Evolutionary conservation across 1,284 basidiomycete genomes (phyloP), one percentile per base, ranked within the genome.

Genomic region (Cerioporus squamosus): DNA sequence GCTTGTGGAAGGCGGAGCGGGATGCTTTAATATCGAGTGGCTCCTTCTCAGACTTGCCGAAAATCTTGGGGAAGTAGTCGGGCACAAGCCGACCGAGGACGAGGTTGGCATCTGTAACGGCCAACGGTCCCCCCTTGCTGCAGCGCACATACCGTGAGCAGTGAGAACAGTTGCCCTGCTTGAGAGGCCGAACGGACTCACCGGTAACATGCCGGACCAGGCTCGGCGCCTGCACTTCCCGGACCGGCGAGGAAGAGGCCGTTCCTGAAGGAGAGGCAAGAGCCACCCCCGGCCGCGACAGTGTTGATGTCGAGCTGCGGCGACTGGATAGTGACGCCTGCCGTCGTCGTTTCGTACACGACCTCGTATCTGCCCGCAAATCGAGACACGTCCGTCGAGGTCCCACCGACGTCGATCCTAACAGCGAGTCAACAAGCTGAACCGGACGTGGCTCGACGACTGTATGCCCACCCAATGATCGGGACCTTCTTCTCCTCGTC

Each of bases 271-370:
- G 84, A 87, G 36, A 95, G 76, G 65, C 91, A 89, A 0, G 91
- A 93, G 1, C 94, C 94, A 44, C 94, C 94, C 2, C 94, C 94
- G 0, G 93, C 93, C 0, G 93, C 93, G 39, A 93, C 90, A 9
- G 93, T 94, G 74, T 94, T 94, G 75, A 94, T 93, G 69, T 93
- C 91, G 15, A 94, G 80, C 70, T 97, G 94, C 0, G 94, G 93
- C 14, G 87, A 89, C 68, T 95, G 91, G 55, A 98, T 93, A 0
- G 90, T 90, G 12, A 97, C 88, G 0, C 94, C 94, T 0, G 95
- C 95, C 0, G 95, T 94, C 0, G 91, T 94, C 0, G 95, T 94
- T 73, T 98, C 95, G 71, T 93, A 94, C 0, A 95, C 91, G 23
- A 90, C 82, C 72, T 97, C 94, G 70, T 93, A 96, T 24, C 87